Conservation (phyloP, 345 rosid species). For the Eucalyptus erythrocorys region DNA sequence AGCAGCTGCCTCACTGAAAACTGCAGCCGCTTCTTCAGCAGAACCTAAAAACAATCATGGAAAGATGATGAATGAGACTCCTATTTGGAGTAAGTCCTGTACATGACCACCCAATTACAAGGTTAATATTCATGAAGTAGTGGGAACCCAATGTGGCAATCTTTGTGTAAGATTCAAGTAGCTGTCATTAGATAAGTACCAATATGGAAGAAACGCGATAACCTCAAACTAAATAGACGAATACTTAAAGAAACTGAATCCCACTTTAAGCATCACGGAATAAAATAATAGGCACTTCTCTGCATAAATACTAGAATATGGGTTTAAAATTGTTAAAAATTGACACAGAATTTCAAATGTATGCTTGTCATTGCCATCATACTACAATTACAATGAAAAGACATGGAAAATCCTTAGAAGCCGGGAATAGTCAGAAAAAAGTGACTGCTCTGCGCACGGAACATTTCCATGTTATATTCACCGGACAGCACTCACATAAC, state of each 20-base stretch:
- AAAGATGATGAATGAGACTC: background rate
- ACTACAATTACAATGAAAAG: background rate
- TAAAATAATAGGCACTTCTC: background rate
- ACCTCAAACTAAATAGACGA: background rate
- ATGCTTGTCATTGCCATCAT: background rate
- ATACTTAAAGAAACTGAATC: background rate
- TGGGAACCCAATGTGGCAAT: background rate
- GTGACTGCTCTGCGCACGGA: background rate
- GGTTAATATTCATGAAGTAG: background rate
- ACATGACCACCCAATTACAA: background rate
- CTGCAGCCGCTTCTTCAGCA: constrained; percentile 78
- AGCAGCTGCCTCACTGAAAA: constrained; percentile 90
- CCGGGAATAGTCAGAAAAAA: background rate
- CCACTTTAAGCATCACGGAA: background rate
- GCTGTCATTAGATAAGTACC: background rate
- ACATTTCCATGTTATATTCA: background rate
- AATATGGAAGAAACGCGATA: background rate
- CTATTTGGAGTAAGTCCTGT: background rate
- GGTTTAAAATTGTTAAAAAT: background rate
- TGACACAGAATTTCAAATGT: background rate
- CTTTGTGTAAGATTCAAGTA: background rate
- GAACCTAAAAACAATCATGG: constrained; percentile 35
- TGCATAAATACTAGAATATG: background rate
- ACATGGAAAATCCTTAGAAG: background rate
- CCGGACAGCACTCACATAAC: background rate